phyloP scores from a whole-genome alignment of 192 early-diverging fungal genomes.

The Geosiphon pyriformis region DNA sequence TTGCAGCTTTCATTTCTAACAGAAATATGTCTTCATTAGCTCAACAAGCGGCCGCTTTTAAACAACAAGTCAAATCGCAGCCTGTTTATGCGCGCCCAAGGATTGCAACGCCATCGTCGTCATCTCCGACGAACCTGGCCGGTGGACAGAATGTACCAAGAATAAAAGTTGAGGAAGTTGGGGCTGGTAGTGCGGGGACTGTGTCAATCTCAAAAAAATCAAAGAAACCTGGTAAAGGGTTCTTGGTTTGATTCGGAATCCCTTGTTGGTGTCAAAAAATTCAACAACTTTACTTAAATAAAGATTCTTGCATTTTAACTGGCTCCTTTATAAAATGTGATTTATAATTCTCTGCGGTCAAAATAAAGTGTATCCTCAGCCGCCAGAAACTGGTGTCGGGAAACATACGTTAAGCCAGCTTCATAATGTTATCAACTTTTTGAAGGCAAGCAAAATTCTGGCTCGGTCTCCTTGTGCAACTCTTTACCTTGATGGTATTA shows the following conservation, averaged over 20 bases:
- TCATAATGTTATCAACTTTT: slow-evolving; percentile 48
- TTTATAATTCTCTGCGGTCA: too few relatives aligned
- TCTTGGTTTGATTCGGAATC: too few relatives aligned
- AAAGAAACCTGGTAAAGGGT: background rate
- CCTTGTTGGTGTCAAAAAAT: too few relatives aligned
- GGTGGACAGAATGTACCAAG: background rate
- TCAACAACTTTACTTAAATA: too few relatives aligned
- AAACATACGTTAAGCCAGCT: slow-evolving; percentile 50
- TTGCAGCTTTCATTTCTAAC: too few relatives aligned
- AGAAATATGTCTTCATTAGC: background rate
- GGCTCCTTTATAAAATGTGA: too few relatives aligned
- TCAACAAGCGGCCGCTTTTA: background rate
- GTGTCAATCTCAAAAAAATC: too few relatives aligned
- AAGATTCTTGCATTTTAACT: too few relatives aligned
- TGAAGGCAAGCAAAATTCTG: slow-evolving; percentile 37
- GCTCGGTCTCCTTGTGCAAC: background rate
- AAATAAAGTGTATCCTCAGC: slow-evolving; percentile 56
- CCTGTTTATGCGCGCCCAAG: background rate
- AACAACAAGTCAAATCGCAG: background rate
- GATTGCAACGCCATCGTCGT: background rate
- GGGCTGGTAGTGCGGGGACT: background rate
- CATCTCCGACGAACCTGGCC: background rate
- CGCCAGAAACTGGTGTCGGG: slow-evolving; percentile 47
- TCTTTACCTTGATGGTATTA: background rate
- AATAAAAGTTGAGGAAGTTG: background rate